Evolutionary conservation across 768 basidiomycete genomes (phyloP), one percentile per base, ranked within the genome.

Genomic region (Guyanaporus albipodus): DNA sequence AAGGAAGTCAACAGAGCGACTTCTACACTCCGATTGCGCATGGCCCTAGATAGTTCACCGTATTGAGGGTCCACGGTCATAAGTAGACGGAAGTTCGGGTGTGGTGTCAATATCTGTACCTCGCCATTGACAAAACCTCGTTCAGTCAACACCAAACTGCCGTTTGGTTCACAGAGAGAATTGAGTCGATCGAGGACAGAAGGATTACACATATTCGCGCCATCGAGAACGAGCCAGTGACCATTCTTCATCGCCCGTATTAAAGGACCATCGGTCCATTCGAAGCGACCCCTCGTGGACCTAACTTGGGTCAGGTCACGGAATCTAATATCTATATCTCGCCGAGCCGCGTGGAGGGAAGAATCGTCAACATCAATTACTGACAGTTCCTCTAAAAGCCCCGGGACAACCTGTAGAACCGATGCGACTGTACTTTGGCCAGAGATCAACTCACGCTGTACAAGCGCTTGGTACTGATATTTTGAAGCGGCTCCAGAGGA

Each of bases 21-120:
- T 66, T 99, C 96, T 28, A 96, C 73, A 15, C 95, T 95, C 46
- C 96, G 82, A 68, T 99, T 99, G 21, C 96, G 86, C 96, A 99
- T 99, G 2, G 96, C 96, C 29, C 96, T 78, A 2, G 96, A 98
- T 10, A 98, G 72, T 67, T 99, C 96, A 36, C 96, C 96, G 51
- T 85, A 77, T 51, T 85, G 83, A 23, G 91, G 88, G 61, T 99
- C 91, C 42, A 94, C 82, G 2, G 84, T 80, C 92, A 99, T 95
- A 69, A 98, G 87, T 6, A 99, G 72, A 22, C 94, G 79, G 70
- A 99, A 99, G 55, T 85, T 74, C 2, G 86, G 82, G 62, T 98
- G 94, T 2, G 96, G 94, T 33, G 67, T 72, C 52, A 98, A 69
- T 42, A 82, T 64, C 56, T 91, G 81, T 3, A 92, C 80, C 18